Evolutionary conservation across 345 rosid species (phyloP), one percentile per base, ranked within the genome.

Genomic region (Camelina laxa): DNA sequence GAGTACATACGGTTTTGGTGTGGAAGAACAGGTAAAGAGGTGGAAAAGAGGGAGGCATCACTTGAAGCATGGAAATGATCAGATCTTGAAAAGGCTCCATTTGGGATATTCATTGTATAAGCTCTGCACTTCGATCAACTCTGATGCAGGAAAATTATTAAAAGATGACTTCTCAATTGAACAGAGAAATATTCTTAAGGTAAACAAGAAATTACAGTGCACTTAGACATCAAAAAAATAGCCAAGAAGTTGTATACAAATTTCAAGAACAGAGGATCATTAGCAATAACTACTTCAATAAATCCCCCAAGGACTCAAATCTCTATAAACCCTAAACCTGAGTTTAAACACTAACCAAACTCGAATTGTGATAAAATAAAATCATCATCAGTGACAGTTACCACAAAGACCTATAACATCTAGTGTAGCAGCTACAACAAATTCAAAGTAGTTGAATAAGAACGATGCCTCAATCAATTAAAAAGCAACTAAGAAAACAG

Each of bases 21-120:
- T n/a, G 78, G 84, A 72, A 86, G 80, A 81, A 85, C 85, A 47
- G 95, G 96, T 21, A 89, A 76, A 9, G 96, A 89, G 81, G 84
- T 81, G 15, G 96, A 89, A 65, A 89, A 89, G 38, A 89, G 85
- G 35, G 82, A 72, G n/a, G 86, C 80, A 74, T 87, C 89, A 73
- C 77, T 84, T 24, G 86, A 82, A 45, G 82, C 77, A 72, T 74
- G 75, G 50, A 35, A 65, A 10, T 55, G 42, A 33, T 79, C 77
- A 72, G 85, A 65, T 77, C 83, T 77, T 47, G 84, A 72, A 19
- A 55, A 60, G 17, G 65, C 56, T 48, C 85, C 81, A 69, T 79
- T 81, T 1, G 76, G 69, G 12, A 75, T 77, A 79, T 79, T 78
- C 72, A 55, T 57, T n/a, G 41, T 50, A 8, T 72, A 75, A 56